Percentiles rank a stretch among this genome's conserved stretches.
Evolutionary conservation across 1,284 basidiomycete species (phyloP).

Genomic region (Vanrija pseudolonga): DNA sequence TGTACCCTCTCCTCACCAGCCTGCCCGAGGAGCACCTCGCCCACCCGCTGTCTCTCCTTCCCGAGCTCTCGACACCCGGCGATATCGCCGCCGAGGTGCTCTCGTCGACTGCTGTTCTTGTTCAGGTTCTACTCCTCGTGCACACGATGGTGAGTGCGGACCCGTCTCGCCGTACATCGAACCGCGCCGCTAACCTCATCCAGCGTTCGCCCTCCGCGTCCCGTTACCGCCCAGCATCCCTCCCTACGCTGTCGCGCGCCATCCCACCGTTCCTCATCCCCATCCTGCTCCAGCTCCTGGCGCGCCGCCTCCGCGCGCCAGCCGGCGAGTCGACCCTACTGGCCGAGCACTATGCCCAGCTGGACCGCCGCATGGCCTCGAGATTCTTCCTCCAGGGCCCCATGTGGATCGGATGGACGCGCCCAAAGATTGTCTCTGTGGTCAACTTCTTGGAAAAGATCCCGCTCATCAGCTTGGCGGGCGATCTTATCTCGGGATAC

Average conservation of each 20-base stretch:
- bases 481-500: constrained; percentile 80
- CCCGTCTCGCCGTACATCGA: not conserved
- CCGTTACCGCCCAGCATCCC: constrained; percentile 23
- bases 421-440: constrained; percentile 69
- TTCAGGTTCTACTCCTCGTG: constrained; percentile 56
- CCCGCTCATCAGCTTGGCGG: constrained; percentile 70
- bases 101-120: constrained; percentile 48
- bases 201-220: constrained; percentile 4
- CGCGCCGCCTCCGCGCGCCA: constrained; percentile 31
- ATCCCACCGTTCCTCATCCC: constrained; percentile 38
- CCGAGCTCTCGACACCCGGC: constrained; percentile 21
- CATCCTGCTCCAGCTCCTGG: constrained; percentile 31
- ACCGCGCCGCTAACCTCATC: not conserved
- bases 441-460: constrained; percentile 58
- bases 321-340: constrained; percentile 24
- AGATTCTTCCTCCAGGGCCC: constrained; percentile 77
- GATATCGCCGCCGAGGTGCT: constrained; percentile 39
- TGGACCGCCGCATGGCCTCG: constrained; percentile 76
- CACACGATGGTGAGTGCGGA: constrained; percentile 21
- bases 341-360: constrained; percentile 65
- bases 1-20: constrained; percentile 33
- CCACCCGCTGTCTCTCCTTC: constrained; percentile 37
- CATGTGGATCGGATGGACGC: constrained; percentile 81
- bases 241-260: constrained; percentile 37
- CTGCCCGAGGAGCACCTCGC: constrained; percentile 37